Percentiles rank a stretch among this genome's conserved stretches.
Conservation (phyloP, 2,329 filamentous ascomycete species). For the Bretziella fagacearum region DNA sequence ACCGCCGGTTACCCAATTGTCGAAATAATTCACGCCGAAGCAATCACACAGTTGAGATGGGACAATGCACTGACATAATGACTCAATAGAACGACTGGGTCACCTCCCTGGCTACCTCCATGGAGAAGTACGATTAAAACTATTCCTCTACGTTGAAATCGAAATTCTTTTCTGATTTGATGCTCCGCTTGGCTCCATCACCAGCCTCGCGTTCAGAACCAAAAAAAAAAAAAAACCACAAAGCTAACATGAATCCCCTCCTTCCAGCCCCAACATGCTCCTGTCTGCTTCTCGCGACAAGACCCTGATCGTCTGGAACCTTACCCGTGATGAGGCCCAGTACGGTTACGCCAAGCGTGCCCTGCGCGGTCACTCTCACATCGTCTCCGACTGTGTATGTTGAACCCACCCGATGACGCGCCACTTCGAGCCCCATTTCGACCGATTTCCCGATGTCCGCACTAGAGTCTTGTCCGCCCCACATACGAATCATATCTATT, state of each 20-base stretch:
- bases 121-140: constrained; percentile 67
- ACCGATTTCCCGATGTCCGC: not conserved
- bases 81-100: constrained; percentile 73
- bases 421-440: not conserved
- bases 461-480: no score
- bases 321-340: constrained; percentile 93
- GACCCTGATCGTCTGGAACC: constrained; percentile 99
- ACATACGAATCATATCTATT: no score
- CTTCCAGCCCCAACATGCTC: constrained; percentile 87
- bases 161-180: not conserved
- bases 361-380: constrained; percentile 98
- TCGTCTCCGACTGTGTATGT: constrained; percentile 99
- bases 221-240: not conserved
- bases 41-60: constrained; percentile 8
- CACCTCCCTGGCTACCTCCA: constrained; percentile 92
- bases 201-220: not conserved
- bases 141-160: not conserved
- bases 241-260: constrained; percentile 13
- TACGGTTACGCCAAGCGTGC: constrained; percentile 99
- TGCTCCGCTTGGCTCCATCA: no score
- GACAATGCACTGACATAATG: constrained; percentile 12
- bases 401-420: no score
- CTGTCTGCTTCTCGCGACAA: constrained; percentile 95
- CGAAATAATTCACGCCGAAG: constrained; percentile 5
- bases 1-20: not conserved